Evolutionary conservation across 441 rosid species (phyloP), one percentile per base, ranked within the genome.

Genomic region (Erodium texanum): DNA sequence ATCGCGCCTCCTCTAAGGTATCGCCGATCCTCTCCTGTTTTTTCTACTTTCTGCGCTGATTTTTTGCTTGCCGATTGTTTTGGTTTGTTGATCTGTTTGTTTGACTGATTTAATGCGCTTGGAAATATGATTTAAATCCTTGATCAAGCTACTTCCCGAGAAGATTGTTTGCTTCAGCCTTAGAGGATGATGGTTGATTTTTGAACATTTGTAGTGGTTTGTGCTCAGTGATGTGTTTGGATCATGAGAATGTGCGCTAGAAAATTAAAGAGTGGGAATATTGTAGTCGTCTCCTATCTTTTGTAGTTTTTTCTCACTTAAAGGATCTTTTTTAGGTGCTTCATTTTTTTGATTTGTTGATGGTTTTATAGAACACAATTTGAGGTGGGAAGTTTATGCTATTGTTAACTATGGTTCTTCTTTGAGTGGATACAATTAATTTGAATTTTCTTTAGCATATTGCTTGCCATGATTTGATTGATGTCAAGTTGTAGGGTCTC

Each of bases 1-100:
- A 71, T 68, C 64, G 4, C 43, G 16, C 58, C 29, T 79, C 92
- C 56, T 81, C 93, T 32, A 73, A 89, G 93, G 96, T 93, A 69
- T 67, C 65, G 29, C 29, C 4, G 2, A 27, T 27, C 29, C 68
- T 22, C 6, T 1, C 12, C 2, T n/a, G 23, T 48, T 63, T 24
- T 36, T 1, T 18, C 36, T 14, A 27, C 29, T 27, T 27, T 27
- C 29, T 27, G 29, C 29, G 29, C 29, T 4, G n/a, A n/a, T 24
- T 23, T 32, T 34, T 32, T 32, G 36, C 3, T 2, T 32, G 2
- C 6, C 6, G 2, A 6, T 32, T 32, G 36, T 36, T 36, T 8
- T 1, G 16, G 2, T 52, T n/a, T 18, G 15, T 5, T 52, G 59
- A 52, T 52, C 59, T 52, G 59, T 36, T 36, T 36, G 43, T 36